Conservation (phyloP, 1,284 basidiomycete genomes). For the Boletellus deceptivus region DNA sequence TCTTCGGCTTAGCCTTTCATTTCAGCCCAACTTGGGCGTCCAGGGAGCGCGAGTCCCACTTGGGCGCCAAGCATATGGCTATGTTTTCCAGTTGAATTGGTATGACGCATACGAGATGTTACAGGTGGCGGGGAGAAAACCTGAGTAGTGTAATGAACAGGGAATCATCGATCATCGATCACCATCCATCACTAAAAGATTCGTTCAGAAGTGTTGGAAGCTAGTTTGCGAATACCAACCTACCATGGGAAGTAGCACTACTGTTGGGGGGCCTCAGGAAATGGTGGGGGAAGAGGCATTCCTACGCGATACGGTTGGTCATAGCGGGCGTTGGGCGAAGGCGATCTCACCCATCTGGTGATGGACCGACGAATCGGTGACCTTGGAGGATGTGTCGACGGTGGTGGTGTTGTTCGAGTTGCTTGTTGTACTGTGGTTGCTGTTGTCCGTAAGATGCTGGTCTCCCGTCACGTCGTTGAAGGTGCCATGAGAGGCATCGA, state of each 20-base stretch:
- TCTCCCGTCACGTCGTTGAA: constrained; percentile 24
- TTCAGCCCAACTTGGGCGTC: too few species aligned
- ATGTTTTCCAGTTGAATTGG: too few species aligned
- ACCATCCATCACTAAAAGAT: not conserved
- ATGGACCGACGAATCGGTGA: constrained; percentile 27
- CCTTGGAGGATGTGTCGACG: constrained; percentile 16
- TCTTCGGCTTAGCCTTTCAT: too few species aligned
- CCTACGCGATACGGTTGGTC: not conserved
- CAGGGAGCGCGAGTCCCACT: too few species aligned
- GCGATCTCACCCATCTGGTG: constrained; percentile 25
- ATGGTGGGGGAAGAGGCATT: constrained; percentile 7
- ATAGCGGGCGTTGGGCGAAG: not conserved
- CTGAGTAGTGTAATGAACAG: too few species aligned
- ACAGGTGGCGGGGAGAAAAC: too few species aligned
- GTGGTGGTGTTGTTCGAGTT: constrained; percentile 24
- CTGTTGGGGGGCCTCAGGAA: constrained; percentile 7
- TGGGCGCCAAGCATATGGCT: too few species aligned
- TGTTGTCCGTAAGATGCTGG: constrained; percentile 22
- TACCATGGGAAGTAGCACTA: not conserved
- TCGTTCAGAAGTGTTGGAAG: not conserved
- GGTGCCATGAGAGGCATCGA: constrained; percentile 18
- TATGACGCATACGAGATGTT: too few species aligned
- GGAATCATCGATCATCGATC: too few species aligned
- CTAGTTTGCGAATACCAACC: not conserved
- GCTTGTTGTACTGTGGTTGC: constrained; percentile 12